Evolutionary conservation across 768 basidiomycete genomes (phyloP), one percentile per base, ranked within the genome.

Genomic region (Lactarius tabidus): DNA sequence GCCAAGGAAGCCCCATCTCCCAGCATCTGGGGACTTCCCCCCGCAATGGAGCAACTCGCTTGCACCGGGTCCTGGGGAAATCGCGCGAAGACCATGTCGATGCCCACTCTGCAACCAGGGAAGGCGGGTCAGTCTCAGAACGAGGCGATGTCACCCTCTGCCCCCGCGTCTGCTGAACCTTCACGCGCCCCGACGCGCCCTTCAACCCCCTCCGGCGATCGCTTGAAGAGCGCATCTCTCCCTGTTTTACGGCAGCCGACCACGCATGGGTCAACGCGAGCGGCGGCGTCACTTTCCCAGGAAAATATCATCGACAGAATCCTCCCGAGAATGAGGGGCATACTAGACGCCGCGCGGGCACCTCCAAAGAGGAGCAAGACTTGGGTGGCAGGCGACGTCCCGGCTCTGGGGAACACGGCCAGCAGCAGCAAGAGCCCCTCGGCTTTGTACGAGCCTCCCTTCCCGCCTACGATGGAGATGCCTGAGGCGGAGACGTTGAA

Each of bases 301-400:
- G 31, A 33, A 14, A 60, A 23, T 35, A 33, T 60, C 20, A 60
- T 60, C n/a, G 59, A 51, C 23, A 43, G 33, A 26, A 33, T 60
- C 45, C 59, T 60, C 59, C 43, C 45, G n/a, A 60, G 45, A 8
- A 17, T 60, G 10, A 23, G 43, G 17, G 59, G 45, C 23, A 51
- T 51, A 51, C 23, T 26, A 7, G 33, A 33, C 18, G 53, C 29
- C 8, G 53, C 29, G n/a, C 45, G 31, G 8, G 23, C 59, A 2
- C 59, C 3, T 35, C 59, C 59, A 23, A 51, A 36, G 31, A 31
- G 59, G 59, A 51, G 59, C 45, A 17, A 45, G 33, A 48, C 45
- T 36, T 51, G 45, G 59, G 59, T 60, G 23, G 59, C 15, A 28
- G 17, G 59, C n/a, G 33, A 60, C 26, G 8, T 45, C 14, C 23